A percentile compares a stretch with the other conserved stretches of the same genome.
phyloP scores from a whole-genome alignment of 2,329 filamentous ascomycete genomes.

The Beauveria scarabaeidicola region DNA sequence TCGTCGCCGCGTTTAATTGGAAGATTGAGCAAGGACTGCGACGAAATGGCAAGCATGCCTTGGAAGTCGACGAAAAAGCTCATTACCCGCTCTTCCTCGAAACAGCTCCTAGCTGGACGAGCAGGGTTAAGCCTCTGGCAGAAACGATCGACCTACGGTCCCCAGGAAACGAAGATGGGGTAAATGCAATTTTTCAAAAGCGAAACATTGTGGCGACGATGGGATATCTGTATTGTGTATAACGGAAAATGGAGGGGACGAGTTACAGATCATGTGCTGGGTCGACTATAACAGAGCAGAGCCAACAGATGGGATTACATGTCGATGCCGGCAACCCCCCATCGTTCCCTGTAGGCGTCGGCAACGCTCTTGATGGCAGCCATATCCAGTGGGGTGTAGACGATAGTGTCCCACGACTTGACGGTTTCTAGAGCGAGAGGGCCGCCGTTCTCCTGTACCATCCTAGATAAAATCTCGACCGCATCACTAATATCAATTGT shows the following conservation, averaged over 20 bases:
- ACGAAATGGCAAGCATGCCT: not conserved
- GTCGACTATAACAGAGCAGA: not conserved
- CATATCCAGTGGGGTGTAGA: not conserved
- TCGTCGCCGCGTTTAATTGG: not conserved
- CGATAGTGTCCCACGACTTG: not conserved
- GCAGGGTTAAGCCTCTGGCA: not conserved
- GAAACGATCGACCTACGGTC: not conserved
- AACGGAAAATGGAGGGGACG: not conserved
- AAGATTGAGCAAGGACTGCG: constrained; percentile 1
- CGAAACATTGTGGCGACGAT: not conserved
- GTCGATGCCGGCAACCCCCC: not conserved
- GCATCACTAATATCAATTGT: no score
- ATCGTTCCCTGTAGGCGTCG: not conserved
- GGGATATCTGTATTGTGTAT: not conserved
- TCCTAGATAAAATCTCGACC: no score
- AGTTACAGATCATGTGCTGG: not conserved
- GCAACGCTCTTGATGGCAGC: not conserved
- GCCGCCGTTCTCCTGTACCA: no score
- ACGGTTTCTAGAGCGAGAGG: no score
- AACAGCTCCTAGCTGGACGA: not conserved
- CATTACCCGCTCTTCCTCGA: not conserved
- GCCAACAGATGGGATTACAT: not conserved
- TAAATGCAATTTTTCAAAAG: not conserved
- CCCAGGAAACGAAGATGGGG: not conserved
- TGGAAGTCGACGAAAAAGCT: not conserved